Evolutionary conservation across 352 stramenopile species (phyloP).

Genomic region (Lagenidium giganteum): DNA sequence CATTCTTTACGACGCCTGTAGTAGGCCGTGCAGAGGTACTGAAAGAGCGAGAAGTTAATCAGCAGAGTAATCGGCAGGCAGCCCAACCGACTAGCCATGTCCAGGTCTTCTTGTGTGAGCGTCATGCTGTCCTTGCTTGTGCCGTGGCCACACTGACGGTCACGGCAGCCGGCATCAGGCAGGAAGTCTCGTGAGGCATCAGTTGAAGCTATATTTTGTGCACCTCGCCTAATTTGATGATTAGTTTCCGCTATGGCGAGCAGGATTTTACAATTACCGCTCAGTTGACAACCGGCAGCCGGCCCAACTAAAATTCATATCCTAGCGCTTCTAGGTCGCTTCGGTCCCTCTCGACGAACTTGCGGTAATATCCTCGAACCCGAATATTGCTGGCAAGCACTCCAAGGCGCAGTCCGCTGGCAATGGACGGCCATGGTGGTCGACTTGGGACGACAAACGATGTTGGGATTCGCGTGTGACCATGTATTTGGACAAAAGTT

Average conservation of each 20-base stretch:
- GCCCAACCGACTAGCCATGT: background rate
- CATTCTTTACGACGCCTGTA: conserved; percentile 14
- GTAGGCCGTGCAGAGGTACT: conserved; percentile 31
- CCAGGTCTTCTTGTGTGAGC: no score
- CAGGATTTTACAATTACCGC: no score
- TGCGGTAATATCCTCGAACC: conserved; percentile 54
- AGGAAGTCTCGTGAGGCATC: no score
- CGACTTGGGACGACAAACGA: conserved; percentile 53
- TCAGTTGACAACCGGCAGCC: no score
- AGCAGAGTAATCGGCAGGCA: conserved; percentile 27
- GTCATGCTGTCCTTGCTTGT: no score
- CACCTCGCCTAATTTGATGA: no score
- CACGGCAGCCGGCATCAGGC: no score
- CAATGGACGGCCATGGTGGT: conserved; percentile 43
- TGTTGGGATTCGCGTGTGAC: conserved; percentile 1
- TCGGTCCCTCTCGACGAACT: conserved; percentile 55
- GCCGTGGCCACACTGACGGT: no score
- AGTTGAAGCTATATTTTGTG: no score
- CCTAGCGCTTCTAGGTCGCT: conserved; percentile 30
- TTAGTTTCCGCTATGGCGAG: no score
- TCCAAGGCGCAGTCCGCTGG: conserved; percentile 72
- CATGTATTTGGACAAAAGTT: conserved; percentile 1
- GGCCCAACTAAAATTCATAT: no score
- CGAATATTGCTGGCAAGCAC: conserved; percentile 61
- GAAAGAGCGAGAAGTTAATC: conserved; percentile 34